Conservation (phyloP, 768 basidiomycete genomes). For the Suillus subluteus region DNA sequence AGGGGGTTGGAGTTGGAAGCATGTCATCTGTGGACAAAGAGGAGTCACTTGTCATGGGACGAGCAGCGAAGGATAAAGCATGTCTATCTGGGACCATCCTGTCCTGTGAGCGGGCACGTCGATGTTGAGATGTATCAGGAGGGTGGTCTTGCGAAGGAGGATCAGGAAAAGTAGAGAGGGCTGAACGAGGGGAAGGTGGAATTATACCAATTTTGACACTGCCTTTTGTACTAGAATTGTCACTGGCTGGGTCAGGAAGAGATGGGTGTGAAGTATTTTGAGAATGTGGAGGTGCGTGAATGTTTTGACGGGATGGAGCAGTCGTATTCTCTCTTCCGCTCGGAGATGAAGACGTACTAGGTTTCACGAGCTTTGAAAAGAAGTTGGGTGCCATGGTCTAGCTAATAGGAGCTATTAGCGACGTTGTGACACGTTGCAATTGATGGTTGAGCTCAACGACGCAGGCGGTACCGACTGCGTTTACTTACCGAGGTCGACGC, state of each 20-base stretch:
- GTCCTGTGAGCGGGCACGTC: conserved; percentile 36
- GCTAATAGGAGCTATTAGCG: not conserved
- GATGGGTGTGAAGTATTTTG: conserved; percentile 17
- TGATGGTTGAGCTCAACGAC: conserved; percentile 5
- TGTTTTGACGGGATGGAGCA: not conserved
- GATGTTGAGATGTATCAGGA: conserved; percentile 26
- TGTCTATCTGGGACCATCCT: conserved; percentile 34
- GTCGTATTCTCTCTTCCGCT: not conserved
- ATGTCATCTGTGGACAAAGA: conserved; percentile 24
- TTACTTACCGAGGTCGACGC: not conserved
- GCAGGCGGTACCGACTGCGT: not conserved
- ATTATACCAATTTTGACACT: conserved; percentile 36
- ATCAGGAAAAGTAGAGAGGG: conserved; percentile 13
- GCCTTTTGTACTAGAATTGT: conserved; percentile 18
- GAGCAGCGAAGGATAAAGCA: conserved; percentile 37
- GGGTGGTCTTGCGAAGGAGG: conserved; percentile 22
- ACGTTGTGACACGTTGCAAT: not conserved
- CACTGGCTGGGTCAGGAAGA: conserved; percentile 4
- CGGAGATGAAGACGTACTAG: conserved; percentile 18
- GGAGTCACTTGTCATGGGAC: conserved; percentile 28
- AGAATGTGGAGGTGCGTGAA: conserved; percentile 13
- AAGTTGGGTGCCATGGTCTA: conserved; percentile 31
- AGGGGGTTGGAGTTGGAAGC: conserved; percentile 32
- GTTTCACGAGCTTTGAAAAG: conserved; percentile 35
- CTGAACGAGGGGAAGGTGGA: conserved; percentile 31